Conservation (phyloP, 78 protist genomes). For the slime mould (Dictyostelium discoideum) region DNA sequence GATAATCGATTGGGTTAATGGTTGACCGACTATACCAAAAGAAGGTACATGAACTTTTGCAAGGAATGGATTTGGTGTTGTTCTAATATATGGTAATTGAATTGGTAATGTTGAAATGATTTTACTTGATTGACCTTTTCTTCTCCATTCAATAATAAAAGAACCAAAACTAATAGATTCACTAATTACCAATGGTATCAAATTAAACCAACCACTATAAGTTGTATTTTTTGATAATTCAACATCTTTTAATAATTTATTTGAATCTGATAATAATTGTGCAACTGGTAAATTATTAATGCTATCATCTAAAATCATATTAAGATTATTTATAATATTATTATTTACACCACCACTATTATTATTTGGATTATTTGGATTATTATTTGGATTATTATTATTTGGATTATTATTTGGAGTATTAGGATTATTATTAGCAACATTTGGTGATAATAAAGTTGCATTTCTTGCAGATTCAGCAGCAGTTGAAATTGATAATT, state of each 20-base stretch:
- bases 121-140: background rate
- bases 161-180: conserved; percentile 56
- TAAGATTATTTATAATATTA: background rate
- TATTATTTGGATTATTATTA: no score
- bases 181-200: conserved; percentile 47
- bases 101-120: conserved; percentile 7
- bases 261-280: conserved; percentile 19
- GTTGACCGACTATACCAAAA: conserved; percentile 43
- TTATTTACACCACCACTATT: background rate
- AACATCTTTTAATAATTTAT: background rate
- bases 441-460: background rate
- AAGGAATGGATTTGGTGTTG: conserved; percentile 45
- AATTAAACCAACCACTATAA: conserved; percentile 55
- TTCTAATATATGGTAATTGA: conserved; percentile 35
- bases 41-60: conserved; percentile 28
- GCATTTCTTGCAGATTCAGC: conserved; percentile 21
- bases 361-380: no score
- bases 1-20: conserved; percentile 12
- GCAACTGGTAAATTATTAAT: conserved; percentile 17
- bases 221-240: conserved; percentile 30
- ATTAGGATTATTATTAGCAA: background rate
- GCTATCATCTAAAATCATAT: background rate
- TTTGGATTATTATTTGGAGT: background rate
- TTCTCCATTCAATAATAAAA: conserved; percentile 23
- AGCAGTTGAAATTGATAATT: conserved; percentile 7